Percentiles rank a stretch among this genome's conserved stretches.
Evolutionary conservation across 768 basidiomycete species (phyloP).

Genomic region (Leucogyrophana mollusca): DNA sequence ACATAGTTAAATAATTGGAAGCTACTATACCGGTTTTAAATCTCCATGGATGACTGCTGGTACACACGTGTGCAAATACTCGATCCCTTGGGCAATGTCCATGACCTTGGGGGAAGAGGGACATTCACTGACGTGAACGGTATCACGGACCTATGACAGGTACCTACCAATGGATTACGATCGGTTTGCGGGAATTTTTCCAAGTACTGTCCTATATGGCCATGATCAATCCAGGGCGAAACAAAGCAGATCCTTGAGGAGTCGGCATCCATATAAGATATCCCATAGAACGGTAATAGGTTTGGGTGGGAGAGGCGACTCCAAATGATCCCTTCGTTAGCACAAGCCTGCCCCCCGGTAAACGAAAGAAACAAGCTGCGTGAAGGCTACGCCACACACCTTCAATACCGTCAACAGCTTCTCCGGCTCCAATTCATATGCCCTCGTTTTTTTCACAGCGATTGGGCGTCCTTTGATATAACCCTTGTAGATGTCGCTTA

Average conservation of each 20-base stretch:
- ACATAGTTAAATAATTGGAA: background rate
- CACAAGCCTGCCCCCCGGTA: no score
- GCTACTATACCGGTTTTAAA: constrained; percentile 36
- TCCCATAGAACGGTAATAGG: constrained; percentile 31
- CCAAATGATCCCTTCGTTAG: constrained; percentile 18
- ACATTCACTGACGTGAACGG: background rate
- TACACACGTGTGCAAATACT: constrained; percentile 39
- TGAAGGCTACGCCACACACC: constrained; percentile 7
- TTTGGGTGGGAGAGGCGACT: constrained; percentile 25
- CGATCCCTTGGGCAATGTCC: constrained; percentile 36
- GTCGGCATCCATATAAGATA: constrained; percentile 12
- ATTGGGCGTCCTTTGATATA: constrained; percentile 22
- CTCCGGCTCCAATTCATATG: constrained; percentile 16
- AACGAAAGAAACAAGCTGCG: constrained; percentile 15
- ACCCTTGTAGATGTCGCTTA: constrained; percentile 32
- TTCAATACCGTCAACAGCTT: constrained; percentile 26
- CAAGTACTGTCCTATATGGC: constrained; percentile 31
- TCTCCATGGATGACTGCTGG: constrained; percentile 45
- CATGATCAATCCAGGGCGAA: constrained; percentile 26
- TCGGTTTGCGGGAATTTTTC: constrained; percentile 19
- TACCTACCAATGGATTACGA: constrained; percentile 32
- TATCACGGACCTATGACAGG: background rate
- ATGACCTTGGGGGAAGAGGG: constrained; percentile 25
- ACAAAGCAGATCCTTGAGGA: constrained; percentile 15
- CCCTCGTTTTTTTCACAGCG: constrained; percentile 30